Evolutionary conservation across 2,329 filamentous ascomycete species (phyloP).

Genomic region (Septoria petroselini): DNA sequence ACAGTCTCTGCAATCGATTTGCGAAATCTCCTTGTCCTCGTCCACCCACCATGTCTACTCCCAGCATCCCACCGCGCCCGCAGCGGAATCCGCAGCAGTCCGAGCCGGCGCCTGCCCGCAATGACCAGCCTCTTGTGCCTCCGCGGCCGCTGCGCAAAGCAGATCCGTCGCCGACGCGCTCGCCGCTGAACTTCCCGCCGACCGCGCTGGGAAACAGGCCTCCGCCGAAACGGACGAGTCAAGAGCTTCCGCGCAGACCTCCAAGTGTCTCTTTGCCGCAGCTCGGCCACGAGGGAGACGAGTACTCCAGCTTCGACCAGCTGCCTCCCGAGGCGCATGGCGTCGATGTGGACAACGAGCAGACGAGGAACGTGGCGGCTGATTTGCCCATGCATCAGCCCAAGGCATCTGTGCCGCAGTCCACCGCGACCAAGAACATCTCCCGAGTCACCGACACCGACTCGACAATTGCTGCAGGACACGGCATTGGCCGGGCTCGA

Average conservation of each 20-base stretch:
- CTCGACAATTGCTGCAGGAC: constrained; percentile 80
- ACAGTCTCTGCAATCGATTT: constrained; percentile 8
- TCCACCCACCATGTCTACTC: constrained; percentile 29
- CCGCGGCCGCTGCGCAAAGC: constrained; percentile 72
- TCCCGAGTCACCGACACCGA: constrained; percentile 84
- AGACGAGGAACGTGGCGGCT: constrained; percentile 66
- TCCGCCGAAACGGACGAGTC: constrained; percentile 51
- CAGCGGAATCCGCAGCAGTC: constrained; percentile 48
- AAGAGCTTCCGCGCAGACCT: constrained; percentile 53
- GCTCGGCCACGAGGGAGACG: constrained; percentile 82
- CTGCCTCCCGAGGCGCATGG: constrained; percentile 37
- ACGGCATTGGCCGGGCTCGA: constrained; percentile 67
- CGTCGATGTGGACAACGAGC: constrained; percentile 30
- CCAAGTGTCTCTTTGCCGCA: constrained; percentile 70
- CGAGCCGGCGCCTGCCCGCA: constrained; percentile 42
- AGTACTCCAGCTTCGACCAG: constrained; percentile 67
- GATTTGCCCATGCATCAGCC: constrained; percentile 87
- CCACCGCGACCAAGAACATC: constrained; percentile 79
- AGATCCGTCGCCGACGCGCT: constrained; percentile 81
- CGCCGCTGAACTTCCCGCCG: constrained; percentile 74
- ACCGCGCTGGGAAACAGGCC: constrained; percentile 41
- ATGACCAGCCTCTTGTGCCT: constrained; percentile 68
- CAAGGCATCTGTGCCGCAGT: constrained; percentile 76
- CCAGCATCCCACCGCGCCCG: constrained; percentile 62
- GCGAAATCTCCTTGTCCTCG: background rate